Evolutionary conservation across 441 rosid species (phyloP), one percentile per base, ranked within the genome.

Genomic region (Mallotus repandus): DNA sequence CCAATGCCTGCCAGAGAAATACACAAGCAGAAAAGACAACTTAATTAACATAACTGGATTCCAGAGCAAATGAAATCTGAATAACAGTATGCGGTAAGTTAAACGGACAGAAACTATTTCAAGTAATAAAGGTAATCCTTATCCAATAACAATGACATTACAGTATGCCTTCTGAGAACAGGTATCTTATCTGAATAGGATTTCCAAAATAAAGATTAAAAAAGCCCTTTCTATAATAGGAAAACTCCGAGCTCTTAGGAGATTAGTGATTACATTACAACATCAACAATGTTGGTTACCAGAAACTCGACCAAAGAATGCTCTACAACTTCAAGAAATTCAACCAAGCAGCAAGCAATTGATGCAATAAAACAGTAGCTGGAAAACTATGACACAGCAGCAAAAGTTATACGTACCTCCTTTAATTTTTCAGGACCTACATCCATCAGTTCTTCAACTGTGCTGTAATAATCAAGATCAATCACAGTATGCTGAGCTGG

Each of bases 361-460:
- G 5, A 32, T 61, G 76, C 56, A 61, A 76, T 18, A 73, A 54
- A 52, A 21, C 9, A 48, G 29, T 29, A 10, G 48, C 69, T 32
- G 56, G 32, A 25, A 59, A 38, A 67, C 53, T 35, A 64, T 45
- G 16, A 50, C 7, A 50, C 54, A 58, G 53, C 58, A n/a, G 29
- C 18, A 38, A 15, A 29, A 29, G 70, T 63, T 50, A 63, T 14
- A 66, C 82, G 74, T 80, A 93, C 98, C 89, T 89, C 97, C 81
- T 93, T 96, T 35, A 96, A 81, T 87, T 84, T 94, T 82, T 91
- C 98, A 69, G 98, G 89, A 78, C 98, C 99, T 50, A 94, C 90
- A 73, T 91, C 97, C 82, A 87, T 66, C 76, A 96, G 82, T 81
- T 94, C 99, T 81, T 92, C 99, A 57, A 89, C 89, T 25, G 97